A percentile compares a stretch with the other conserved stretches of the same genome.
phyloP scores from a whole-genome alignment of 2,329 filamentous ascomycete genomes.

The Stagonosporopsis rhizophila region DNA sequence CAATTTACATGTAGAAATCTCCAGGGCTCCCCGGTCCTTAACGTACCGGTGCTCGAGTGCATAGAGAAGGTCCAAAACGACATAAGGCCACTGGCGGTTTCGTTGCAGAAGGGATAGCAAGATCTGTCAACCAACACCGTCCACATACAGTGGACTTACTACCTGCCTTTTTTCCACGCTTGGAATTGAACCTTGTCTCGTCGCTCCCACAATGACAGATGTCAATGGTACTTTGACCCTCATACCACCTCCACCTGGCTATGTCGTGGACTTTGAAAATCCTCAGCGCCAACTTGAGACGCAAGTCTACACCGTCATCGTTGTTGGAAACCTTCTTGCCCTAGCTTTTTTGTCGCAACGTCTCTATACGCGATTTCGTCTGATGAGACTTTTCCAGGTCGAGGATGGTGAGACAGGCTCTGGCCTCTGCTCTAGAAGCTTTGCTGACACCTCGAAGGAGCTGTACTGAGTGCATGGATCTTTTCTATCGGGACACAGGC shows the following conservation, averaged over 20 bases:
- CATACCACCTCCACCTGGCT: constrained; percentile 35
- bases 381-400: constrained; percentile 32
- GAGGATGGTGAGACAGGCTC: constrained; percentile 33
- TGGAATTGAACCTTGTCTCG: no score
- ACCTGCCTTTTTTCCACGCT: no score
- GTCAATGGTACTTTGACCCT: constrained; percentile 20
- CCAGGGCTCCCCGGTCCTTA: neutral
- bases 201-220: constrained; percentile 11
- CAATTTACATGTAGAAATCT: neutral
- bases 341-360: constrained; percentile 35
- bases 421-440: neutral
- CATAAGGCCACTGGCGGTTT: neutral
- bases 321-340: constrained; percentile 28
- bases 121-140: neutral
- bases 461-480: constrained; percentile 10
- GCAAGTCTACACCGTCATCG: constrained; percentile 29
- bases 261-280: constrained; percentile 39
- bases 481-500: constrained; percentile 20
- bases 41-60: neutral
- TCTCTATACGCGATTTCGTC: constrained; percentile 34
- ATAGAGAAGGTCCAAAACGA: neutral
- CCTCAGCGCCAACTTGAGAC: constrained; percentile 27
- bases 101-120: neutral
- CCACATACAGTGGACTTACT: no score
- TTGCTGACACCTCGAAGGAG: neutral